Evolutionary conservation across 768 basidiomycete genomes (phyloP), one percentile per base, ranked within the genome.

Genomic region (Suillus ampliporus): DNA sequence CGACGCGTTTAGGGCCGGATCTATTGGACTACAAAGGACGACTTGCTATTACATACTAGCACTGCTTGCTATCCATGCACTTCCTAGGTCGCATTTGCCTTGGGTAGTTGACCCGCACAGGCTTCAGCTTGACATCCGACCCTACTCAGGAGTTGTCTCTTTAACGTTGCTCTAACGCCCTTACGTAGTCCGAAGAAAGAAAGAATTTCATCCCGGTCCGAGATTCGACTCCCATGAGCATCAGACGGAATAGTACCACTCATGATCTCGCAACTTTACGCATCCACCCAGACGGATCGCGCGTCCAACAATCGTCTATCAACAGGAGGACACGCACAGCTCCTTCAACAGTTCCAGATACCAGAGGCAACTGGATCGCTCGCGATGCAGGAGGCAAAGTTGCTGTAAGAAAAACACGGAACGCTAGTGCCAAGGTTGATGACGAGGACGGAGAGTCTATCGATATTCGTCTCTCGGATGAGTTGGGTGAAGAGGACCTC

Each of bases 251-350:
- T 58, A 86, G 76, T 63, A 89, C 89, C 1, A 83, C 89, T 21
- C 88, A 86, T 71, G 90, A 91, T 70, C 80, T 85, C 40, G 79
- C 89, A 0, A 80, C 82, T 47, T 83, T 91, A n/a, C 84, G 87
- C 38, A 71, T 92, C 4, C 89, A 86, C 62, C 83, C 84, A 23
- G 84, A 89, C 68, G 89, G 89, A 6, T 80, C 80, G 26, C 86
- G 89, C 44, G 86, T 90, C 5, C 77, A 81, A 48, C 83, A 79
- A 61, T 73, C 74, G n/a, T 70, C 78, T 4, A 65, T 57, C 5
- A 84, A 82, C 46, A 62, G 71, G 2, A 68, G 71, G 28, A 69
- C 67, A 7, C 75, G 79, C 61, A 77, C 73, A 35, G 76, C 79
- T 19, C 74, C 67, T 37, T 70, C 71, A 48, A 72, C 78, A 15